Conservation (phyloP, 1,284 basidiomycete genomes). For the Fomitopsis schrenkii region DNA sequence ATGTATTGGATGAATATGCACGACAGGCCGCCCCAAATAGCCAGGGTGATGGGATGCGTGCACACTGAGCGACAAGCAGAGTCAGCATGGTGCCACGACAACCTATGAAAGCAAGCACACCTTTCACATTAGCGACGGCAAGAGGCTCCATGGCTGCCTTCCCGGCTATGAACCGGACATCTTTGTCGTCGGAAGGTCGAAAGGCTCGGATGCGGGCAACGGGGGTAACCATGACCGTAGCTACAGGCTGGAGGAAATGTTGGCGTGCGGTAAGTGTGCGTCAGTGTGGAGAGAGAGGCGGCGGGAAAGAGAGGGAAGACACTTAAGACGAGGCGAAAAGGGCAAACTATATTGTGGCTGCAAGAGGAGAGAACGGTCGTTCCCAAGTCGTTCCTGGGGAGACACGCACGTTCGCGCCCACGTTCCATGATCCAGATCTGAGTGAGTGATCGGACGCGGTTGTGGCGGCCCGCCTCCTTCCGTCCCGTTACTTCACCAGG, state of each 20-base stretch:
- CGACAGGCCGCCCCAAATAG: conserved; percentile 58
- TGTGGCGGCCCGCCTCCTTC: conserved; percentile 1
- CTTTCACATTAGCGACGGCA: conserved; percentile 60
- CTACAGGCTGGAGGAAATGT: not conserved
- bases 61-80: conserved; percentile 41
- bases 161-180: conserved; percentile 62
- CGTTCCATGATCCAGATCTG: not conserved
- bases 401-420: conserved; percentile 11
- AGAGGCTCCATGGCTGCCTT: conserved; percentile 70
- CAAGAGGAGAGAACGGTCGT: not conserved
- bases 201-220: conserved; percentile 54
- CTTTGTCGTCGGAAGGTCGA: conserved; percentile 46
- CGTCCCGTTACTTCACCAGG: not conserved
- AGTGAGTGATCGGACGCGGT: not conserved
- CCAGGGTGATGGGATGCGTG: conserved; percentile 53
- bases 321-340: not conserved
- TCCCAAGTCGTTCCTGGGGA: not conserved
- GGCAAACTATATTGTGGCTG: not conserved
- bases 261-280: not conserved
- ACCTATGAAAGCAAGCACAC: conserved; percentile 33
- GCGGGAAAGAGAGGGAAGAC: not conserved
- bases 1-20: conserved; percentile 53
- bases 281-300: not conserved
- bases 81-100: conserved; percentile 1
- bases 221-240: conserved; percentile 20